phyloP scores from a whole-genome alignment of 2,329 filamentous ascomycete species.

The Coniochaeta sp. region DNA sequence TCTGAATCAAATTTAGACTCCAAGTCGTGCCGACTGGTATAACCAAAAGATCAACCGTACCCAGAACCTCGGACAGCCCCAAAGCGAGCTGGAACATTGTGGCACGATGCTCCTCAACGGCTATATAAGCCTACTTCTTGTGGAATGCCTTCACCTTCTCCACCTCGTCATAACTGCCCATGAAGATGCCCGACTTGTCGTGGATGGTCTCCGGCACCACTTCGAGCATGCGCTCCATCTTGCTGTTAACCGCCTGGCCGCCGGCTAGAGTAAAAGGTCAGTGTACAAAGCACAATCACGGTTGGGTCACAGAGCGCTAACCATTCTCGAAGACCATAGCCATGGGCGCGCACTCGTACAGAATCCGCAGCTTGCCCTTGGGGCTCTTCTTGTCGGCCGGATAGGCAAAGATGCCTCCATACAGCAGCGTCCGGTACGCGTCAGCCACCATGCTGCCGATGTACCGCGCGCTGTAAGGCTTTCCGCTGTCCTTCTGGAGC shows the following conservation, averaged over 20 bases:
- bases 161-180: conserved; percentile 90
- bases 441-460: conserved; percentile 99
- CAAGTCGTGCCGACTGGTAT: not conserved
- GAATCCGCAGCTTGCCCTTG: conserved; percentile 93
- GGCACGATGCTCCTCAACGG: not conserved
- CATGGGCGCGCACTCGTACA: conserved; percentile 99
- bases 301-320: conserved; percentile 31
- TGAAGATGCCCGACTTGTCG: conserved; percentile 89
- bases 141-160: conserved; percentile 89
- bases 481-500: conserved; percentile 54
- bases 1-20: not conserved
- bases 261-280: conserved; percentile 52
- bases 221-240: conserved; percentile 84
- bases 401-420: conserved; percentile 96
- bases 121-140: conserved; percentile 30
- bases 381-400: conserved; percentile 96
- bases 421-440: conserved; percentile 89
- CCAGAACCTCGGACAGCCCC: not conserved
- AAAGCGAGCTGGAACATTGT: not conserved
- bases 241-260: conserved; percentile 83
- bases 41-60: not conserved
- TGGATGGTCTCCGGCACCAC: conserved; percentile 90
- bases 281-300: not conserved
- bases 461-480: conserved; percentile 92
- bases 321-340: conserved; percentile 98